phyloP scores from a whole-genome alignment of 805 yeast species.

The Pichia gijzeniarum region DNA sequence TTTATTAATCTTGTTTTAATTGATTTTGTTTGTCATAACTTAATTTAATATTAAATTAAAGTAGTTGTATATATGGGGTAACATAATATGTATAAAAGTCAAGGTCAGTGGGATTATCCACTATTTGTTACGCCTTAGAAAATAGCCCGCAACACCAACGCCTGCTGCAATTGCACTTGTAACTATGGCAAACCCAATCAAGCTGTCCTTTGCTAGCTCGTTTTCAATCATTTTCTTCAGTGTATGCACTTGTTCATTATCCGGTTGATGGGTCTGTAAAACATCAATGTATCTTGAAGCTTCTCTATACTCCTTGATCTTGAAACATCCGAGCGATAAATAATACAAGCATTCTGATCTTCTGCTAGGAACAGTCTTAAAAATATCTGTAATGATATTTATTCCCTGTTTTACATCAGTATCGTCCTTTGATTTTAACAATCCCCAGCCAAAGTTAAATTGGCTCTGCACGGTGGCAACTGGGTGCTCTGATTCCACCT shows the following conservation, averaged over 20 bases:
- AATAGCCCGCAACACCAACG: constrained; percentile 39
- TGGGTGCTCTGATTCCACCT: constrained; percentile 76
- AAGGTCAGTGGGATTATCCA: too few species aligned
- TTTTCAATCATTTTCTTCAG: constrained; percentile 76
- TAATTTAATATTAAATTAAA: too few species aligned
- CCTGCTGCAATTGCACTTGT: constrained; percentile 85
- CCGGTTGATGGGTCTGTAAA: constrained; percentile 73
- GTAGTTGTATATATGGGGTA: too few species aligned
- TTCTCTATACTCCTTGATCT: constrained; percentile 79
- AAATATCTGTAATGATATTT: constrained; percentile 60
- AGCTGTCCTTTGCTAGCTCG: constrained; percentile 78
- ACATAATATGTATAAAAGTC: too few species aligned
- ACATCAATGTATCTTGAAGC: constrained; percentile 83
- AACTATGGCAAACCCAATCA: constrained; percentile 80
- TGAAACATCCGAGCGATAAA: constrained; percentile 79
- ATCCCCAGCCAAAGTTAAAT: constrained; percentile 96
- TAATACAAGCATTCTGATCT: constrained; percentile 88
- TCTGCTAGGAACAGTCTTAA: constrained; percentile 71
- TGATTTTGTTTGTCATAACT: too few species aligned
- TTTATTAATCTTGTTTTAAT: too few species aligned
- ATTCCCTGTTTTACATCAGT: constrained; percentile 76
- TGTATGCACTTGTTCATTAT: constrained; percentile 67
- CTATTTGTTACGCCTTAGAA: constrained; percentile 7
- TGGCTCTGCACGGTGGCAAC: constrained; percentile 73
- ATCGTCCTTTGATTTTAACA: constrained; percentile 61